Evolutionary conservation across 371 early-diverging fungal genomes (phyloP).

Genomic region (Caulochytrium protostelioides): DNA sequence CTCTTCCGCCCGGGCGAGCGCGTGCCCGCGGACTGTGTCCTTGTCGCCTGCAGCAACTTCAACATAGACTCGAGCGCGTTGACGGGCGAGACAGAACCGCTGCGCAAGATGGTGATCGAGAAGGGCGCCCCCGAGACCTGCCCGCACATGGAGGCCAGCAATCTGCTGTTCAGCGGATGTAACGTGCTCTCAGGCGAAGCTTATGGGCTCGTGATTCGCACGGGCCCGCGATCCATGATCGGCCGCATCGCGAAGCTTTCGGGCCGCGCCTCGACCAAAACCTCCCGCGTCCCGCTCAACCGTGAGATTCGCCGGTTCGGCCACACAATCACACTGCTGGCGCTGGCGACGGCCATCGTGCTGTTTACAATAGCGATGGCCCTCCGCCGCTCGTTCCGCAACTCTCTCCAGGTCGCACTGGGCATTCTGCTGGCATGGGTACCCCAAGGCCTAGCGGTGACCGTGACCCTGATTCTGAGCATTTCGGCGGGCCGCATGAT

Average conservation of each 20-base stretch:
- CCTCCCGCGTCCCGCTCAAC: constrained; percentile 13
- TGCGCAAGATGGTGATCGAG: constrained; percentile 4
- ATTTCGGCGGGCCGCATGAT: constrained; percentile 25
- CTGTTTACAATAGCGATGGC: constrained; percentile 21
- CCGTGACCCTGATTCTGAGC: constrained; percentile 26
- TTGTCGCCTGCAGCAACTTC: constrained; percentile 15
- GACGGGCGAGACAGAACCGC: constrained; percentile 27
- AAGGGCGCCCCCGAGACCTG: constrained; percentile 3
- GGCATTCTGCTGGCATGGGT: constrained; percentile 28
- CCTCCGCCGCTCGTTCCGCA: constrained; percentile 11
- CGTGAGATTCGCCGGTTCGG: constrained; percentile 23
- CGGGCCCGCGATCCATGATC: constrained; percentile 19
- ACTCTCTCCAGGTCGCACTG: constrained; percentile 16
- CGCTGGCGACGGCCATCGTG: constrained; percentile 16
- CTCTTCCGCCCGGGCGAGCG: constrained; percentile 19
- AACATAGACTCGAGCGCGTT: constrained; percentile 22
- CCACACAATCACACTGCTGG: constrained; percentile 20
- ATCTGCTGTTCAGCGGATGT: constrained; percentile 21
- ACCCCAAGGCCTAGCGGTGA: constrained; percentile 26
- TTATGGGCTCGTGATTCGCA: constrained; percentile 21
- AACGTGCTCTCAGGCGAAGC: constrained; percentile 16
- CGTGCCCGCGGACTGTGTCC: constrained; percentile 24
- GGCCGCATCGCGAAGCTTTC: constrained; percentile 21
- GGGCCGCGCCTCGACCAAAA: constrained; percentile 8
- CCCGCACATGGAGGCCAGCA: constrained; percentile 17